Base-by-base conservation (phyloP, 2,329 filamentous ascomycete genomes). In the Penicillium crustosum region DNA sequence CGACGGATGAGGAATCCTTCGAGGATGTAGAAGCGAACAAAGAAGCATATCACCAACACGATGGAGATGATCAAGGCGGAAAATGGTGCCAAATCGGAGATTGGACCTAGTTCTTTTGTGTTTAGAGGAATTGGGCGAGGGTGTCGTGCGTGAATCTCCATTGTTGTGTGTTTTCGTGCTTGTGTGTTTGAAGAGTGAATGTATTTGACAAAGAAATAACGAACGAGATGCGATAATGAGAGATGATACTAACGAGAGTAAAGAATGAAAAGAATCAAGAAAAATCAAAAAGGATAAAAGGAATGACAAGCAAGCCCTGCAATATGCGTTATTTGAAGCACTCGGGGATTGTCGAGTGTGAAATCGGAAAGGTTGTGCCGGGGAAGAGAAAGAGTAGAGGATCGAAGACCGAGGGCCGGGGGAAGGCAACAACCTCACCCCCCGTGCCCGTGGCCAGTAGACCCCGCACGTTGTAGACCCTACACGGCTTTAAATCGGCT, bases 11-110 rank as follows among this genome's bases (percentile, higher is more conserved):
- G 66, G 57, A 76, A 75, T 0, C 49, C 65, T 57, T 80, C 77
- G 13, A 80, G 67, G n/a, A 79, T 10, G 51, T 79, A 80, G 52
- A 75, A 77, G 36, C 79, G 75, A 0, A 75, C 67, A 0, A 77
- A 69, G 58, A 79, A 79, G 48, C 77, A 58, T 3, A 69, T 33
- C 9, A 71, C 61, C 3, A 71, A 39, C 0, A 65, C 56, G 4
- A 72, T 58, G 3, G 66, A 70, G 51, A 72, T 61, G 31, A 71
- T 66, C 21, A 68, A 55, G 19, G 61, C 64, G 2, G 69, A 64
- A 54, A 70, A 72, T 6, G 67, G 63, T 0, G 65, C 59, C 9
- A 68, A 49, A 21, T 54, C 33, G 7, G 68, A 70, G 25, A 74
- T 65, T 19, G 67, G 57, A 49, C 67, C 59, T 17, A 60, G 29